phyloP scores from a whole-genome alignment of 495 filamentous ascomycete genomes.

The Talaromyces trachyspermus region DNA sequence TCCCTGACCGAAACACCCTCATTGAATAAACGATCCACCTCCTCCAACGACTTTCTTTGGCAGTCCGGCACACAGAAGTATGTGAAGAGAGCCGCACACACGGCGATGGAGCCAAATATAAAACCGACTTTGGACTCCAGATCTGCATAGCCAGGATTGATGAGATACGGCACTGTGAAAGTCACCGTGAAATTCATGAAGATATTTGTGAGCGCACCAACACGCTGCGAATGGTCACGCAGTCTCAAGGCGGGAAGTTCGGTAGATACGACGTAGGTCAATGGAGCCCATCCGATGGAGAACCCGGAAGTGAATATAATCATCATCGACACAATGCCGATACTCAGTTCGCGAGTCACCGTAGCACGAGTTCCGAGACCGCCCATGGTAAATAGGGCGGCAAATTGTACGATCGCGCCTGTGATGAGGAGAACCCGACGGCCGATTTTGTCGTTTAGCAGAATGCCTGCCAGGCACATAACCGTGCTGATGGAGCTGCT shows the following conservation, averaged over 20 bases:
- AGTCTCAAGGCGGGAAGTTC: constrained; percentile 14
- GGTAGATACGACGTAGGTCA: constrained; percentile 15
- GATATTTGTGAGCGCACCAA: too few relatives aligned
- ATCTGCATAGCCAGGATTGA: constrained; percentile 19
- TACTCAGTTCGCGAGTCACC: background rate
- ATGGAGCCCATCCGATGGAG: constrained; percentile 11
- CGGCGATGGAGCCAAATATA: constrained; percentile 19
- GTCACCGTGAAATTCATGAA: too few relatives aligned
- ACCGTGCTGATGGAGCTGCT: background rate
- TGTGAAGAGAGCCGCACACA: background rate
- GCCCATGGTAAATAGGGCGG: constrained; percentile 11
- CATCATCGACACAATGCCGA: background rate
- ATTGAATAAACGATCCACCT: too few relatives aligned
- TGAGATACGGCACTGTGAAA: constrained; percentile 24
- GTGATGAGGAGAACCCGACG: constrained; percentile 4
- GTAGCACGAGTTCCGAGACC: too few relatives aligned
- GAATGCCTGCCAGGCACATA: background rate
- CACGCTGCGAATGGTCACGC: constrained; percentile 12
- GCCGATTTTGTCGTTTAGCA: background rate
- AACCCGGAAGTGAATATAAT: constrained; percentile 4
- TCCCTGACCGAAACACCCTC: too few relatives aligned
- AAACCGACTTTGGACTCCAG: constrained; percentile 31
- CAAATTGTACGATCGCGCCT: constrained; percentile 10
- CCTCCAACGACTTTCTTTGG: constrained; percentile 29
- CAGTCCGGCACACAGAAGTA: constrained; percentile 27